Evolutionary conservation across 768 basidiomycete species (phyloP).

Genomic region (Daedaleopsis sinensis): DNA sequence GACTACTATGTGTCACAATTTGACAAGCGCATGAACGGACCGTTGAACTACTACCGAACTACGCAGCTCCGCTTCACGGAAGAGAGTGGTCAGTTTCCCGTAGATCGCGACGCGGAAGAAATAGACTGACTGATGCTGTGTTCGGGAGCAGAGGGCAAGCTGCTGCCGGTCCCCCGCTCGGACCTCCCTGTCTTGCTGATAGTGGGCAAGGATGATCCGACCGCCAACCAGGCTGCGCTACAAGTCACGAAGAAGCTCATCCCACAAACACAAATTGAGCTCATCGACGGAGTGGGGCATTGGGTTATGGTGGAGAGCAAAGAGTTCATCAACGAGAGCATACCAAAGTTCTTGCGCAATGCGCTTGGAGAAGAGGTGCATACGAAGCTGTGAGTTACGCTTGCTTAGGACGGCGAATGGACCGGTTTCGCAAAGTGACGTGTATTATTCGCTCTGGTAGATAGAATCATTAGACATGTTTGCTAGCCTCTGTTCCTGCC

Average conservation of each 20-base stretch:
- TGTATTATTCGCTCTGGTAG: not conserved
- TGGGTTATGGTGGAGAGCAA: conserved; percentile 71
- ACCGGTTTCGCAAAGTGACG: not conserved
- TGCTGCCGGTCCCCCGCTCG: conserved; percentile 45
- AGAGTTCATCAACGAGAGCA: conserved; percentile 49
- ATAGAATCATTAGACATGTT: not conserved
- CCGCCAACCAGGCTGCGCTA: conserved; percentile 46
- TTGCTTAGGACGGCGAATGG: not conserved
- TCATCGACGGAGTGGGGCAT: conserved; percentile 60
- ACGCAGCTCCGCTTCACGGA: conserved; percentile 63
- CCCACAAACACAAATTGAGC: conserved; percentile 50
- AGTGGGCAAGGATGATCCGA: conserved; percentile 58
- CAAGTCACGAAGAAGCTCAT: conserved; percentile 53
- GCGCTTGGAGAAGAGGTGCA: not conserved
- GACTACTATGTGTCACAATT: conserved; percentile 52
- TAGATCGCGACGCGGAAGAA: not conserved
- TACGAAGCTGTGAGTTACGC: conserved; percentile 15
- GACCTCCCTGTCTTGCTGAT: conserved; percentile 64
- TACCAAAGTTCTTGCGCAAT: conserved; percentile 11
- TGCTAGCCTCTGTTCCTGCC: not conserved
- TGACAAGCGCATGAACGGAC: conserved; percentile 59
- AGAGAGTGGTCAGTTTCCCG: conserved; percentile 43
- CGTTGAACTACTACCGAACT: conserved; percentile 80
- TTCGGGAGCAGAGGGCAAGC: conserved; percentile 40
- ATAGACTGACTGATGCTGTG: conserved; percentile 6